Percentiles rank a stretch among this genome's conserved stretches.
phyloP scores from a whole-genome alignment of 1,284 basidiomycete species.

The Pascua sp. region DNA sequence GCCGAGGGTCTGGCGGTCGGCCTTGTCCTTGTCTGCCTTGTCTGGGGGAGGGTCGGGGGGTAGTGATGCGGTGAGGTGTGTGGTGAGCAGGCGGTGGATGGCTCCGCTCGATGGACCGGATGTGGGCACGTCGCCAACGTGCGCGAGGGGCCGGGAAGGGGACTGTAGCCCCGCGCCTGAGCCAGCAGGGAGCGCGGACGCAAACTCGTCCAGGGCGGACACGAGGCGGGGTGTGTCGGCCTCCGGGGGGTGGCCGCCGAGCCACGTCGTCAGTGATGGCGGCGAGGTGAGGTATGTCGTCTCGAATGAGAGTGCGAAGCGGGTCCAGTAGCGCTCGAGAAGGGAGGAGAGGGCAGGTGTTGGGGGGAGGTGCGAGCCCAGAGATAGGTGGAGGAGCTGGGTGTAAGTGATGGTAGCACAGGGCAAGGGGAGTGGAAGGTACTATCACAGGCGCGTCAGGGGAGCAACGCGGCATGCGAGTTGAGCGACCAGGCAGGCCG shows the following conservation, averaged over 20 bases:
- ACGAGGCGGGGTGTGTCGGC: no score
- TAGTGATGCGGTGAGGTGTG: constrained; percentile 10
- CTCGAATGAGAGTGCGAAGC: constrained; percentile 39
- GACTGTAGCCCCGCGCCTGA: background rate
- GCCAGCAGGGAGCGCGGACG: no score
- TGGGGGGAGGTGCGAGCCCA: constrained; percentile 19
- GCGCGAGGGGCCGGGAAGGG: background rate
- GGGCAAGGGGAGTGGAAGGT: no score
- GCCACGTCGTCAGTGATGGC: constrained; percentile 20
- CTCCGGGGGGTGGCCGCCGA: constrained; percentile 20
- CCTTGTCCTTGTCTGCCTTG: background rate
- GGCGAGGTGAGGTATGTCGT: constrained; percentile 19
- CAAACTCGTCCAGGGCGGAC: no score
- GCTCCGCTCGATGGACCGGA: background rate
- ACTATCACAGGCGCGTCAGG: no score
- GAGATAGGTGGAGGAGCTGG: constrained; percentile 33
- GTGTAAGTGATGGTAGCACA: constrained; percentile 2
- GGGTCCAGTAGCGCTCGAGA: constrained; percentile 41
- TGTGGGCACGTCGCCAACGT: background rate
- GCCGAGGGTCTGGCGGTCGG: constrained; percentile 19
- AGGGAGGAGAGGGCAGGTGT: constrained; percentile 18
- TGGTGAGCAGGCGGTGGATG: constrained; percentile 14
- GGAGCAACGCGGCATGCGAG: no score
- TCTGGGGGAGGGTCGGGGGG: constrained; percentile 1
- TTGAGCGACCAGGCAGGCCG: no score